A percentile compares a stretch with the other conserved stretches of the same genome.
These are phyloP conservation scores for Blumeria hordei DNA, from an alignment of 2,329 filamentous ascomycete genomes.

Conservation along the genomic window DNA sequence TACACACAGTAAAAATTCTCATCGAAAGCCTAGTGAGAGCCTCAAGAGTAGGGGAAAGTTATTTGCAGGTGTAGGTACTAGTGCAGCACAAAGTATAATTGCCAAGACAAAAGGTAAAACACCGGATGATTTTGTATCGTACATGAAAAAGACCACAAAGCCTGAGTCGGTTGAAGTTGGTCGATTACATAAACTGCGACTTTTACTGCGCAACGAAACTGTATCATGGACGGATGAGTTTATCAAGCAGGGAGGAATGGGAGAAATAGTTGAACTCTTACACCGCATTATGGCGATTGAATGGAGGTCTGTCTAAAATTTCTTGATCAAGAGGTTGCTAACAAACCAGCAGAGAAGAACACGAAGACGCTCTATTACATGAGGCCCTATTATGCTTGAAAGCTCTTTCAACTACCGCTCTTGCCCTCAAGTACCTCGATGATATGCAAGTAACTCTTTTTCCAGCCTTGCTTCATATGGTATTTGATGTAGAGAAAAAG, in stretches of 20 bases:
- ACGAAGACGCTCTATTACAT: conserved; percentile 80
- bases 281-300: conserved; percentile 88
- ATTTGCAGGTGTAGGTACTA: conserved; percentile 27
- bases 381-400: conserved; percentile 86
- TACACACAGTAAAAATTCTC: conserved; percentile 36
- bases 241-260: conserved; percentile 73
- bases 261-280: conserved; percentile 64
- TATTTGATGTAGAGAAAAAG: conserved; percentile 33
- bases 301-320: conserved; percentile 48
- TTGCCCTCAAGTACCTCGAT: conserved; percentile 60
- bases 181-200: conserved; percentile 74
- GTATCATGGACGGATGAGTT: conserved; percentile 90
- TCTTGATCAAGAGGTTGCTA: conserved; percentile 15
- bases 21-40: conserved; percentile 50
- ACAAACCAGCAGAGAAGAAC: conserved; percentile 46
- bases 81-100: conserved; percentile 31
- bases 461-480: conserved; percentile 26
- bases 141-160: conserved; percentile 57
- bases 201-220: conserved; percentile 80
- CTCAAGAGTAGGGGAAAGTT: conserved; percentile 34
- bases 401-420: conserved; percentile 73
- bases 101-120: conserved; percentile 49
- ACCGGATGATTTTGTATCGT: conserved; percentile 66
- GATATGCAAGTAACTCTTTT: conserved; percentile 63
- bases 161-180: conserved; percentile 78